Evolutionary conservation across 305 asterid genomes (phyloP), one percentile per base, ranked within the genome.

Genomic region (Solanum hybrid): DNA sequence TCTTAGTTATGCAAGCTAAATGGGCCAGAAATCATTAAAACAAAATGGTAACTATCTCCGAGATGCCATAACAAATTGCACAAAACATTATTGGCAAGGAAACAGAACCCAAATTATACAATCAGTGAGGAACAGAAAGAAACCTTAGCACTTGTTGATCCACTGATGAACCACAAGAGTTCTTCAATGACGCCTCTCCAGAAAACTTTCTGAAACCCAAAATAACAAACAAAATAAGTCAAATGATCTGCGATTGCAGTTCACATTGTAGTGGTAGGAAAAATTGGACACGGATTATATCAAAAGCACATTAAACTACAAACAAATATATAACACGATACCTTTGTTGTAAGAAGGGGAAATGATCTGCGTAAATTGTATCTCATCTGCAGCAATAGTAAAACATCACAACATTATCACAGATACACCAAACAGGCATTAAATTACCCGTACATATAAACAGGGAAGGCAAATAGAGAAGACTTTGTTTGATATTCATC

Each of bases 181-280:
- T 97, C 99, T 94, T 97, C 99, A 90, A 97, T 95, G 91, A 97
- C 98, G 64, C 98, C 99, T 42, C 97, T 94, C 99, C 99, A 97
- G 89, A 96, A 97, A 31, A 96, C 97, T 93, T 95, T 94, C 98
- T 97, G 91, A 75, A 90, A 73, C 90, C 78, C 86, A 88, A 77
- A 71, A 51, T 14, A 88, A 51, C 42, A 87, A 31, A 42, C 67
- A 71, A 91, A 88, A 11, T 51, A 89, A 90, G 78, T 20, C 74
- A 84, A 84, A 31, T 51, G 75, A 84, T 84, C 29, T 51, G 37
- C n/a, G 6, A 39, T 51, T 33, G 75, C 42, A 12, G 31, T 84
- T 51, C 75, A 51, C 75, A 51, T 51, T 51, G 75, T 57, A 46
- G 88, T 11, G 24, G 75, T 51, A 84, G 88, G 40, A 84, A 20